Evolutionary conservation across 441 rosid species (phyloP).

Genomic region (Populus hybrid): DNA sequence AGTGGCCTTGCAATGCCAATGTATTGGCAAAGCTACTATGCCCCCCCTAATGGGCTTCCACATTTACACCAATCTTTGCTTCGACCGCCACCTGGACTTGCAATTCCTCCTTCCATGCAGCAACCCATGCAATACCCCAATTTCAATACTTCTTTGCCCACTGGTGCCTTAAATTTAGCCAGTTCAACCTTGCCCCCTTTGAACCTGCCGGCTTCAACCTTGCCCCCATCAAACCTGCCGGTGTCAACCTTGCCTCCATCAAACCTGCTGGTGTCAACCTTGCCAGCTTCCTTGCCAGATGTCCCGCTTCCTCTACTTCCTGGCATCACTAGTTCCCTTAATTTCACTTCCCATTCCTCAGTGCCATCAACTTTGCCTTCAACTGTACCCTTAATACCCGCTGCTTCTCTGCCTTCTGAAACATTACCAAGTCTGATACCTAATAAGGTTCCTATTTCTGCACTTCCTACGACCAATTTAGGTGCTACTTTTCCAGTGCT

Average conservation of each 20-base stretch:
- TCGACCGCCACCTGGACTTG: conserved; percentile 66
- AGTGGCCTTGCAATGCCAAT: conserved; percentile 64
- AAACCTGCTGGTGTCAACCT: not conserved
- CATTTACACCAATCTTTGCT: conserved; percentile 75
- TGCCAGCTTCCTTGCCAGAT: conserved; percentile 42
- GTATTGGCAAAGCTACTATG: conserved; percentile 90
- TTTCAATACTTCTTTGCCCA: conserved; percentile 51
- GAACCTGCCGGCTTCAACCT: conserved; percentile 16
- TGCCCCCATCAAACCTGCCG: conserved; percentile 19
- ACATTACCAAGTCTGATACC: conserved; percentile 43
- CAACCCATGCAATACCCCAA: conserved; percentile 70
- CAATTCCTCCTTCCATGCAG: conserved; percentile 66
- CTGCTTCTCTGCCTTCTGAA: conserved; percentile 58
- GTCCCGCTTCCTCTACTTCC: conserved; percentile 46
- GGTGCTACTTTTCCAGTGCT: conserved; percentile 42
- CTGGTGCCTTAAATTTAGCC: conserved; percentile 45
- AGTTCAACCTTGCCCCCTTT: conserved; percentile 16
- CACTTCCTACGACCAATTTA: conserved; percentile 43
- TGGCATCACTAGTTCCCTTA: conserved; percentile 28
- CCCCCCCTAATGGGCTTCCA: conserved; percentile 66
- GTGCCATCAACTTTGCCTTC: conserved; percentile 37
- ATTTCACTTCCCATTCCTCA: conserved; percentile 25
- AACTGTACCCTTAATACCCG: conserved; percentile 41
- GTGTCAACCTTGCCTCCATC: conserved; percentile 19
- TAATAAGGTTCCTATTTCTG: conserved; percentile 40